Percentiles rank a stretch among this genome's conserved stretches.
Evolutionary conservation across 2,329 filamentous ascomycete genomes (phyloP).

Genomic region (Fusarium sp.): DNA sequence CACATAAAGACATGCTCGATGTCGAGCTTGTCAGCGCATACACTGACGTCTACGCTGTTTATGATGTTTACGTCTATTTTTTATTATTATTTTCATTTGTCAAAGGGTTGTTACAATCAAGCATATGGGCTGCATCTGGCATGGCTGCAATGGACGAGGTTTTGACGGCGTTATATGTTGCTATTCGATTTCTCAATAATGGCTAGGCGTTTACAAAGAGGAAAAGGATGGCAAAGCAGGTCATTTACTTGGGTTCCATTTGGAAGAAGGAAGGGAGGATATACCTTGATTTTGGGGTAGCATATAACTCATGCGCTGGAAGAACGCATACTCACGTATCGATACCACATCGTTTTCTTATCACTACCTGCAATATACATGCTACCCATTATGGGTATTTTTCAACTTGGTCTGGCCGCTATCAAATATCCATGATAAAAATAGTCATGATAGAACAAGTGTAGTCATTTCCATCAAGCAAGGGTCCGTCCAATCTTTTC

Average conservation of each 20-base stretch:
- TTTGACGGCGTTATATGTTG: constrained; percentile 39
- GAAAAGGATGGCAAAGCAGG: constrained; percentile 24
- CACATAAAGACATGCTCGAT: neutral
- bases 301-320: constrained; percentile 37
- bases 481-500: neutral
- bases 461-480: neutral
- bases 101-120: constrained; percentile 31
- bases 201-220: constrained; percentile 44
- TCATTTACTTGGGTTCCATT: constrained; percentile 23
- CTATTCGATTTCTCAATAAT: constrained; percentile 16
- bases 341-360: constrained; percentile 46
- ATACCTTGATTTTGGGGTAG: constrained; percentile 37
- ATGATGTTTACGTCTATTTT: constrained; percentile 36
- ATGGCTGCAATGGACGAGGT: constrained; percentile 29
- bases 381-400: constrained; percentile 13
- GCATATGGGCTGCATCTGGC: constrained; percentile 37
- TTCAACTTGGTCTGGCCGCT: neutral
- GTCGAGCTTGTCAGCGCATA: constrained; percentile 12
- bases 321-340: constrained; percentile 41
- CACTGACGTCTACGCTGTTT: constrained; percentile 17
- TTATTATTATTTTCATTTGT: constrained; percentile 33
- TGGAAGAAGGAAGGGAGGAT: constrained; percentile 18
- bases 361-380: constrained; percentile 22
- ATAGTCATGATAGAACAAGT: neutral
- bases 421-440: neutral